Conservation (phyloP, 2,329 filamentous ascomycete genomes). For the Sphaerulina musiva region DNA sequence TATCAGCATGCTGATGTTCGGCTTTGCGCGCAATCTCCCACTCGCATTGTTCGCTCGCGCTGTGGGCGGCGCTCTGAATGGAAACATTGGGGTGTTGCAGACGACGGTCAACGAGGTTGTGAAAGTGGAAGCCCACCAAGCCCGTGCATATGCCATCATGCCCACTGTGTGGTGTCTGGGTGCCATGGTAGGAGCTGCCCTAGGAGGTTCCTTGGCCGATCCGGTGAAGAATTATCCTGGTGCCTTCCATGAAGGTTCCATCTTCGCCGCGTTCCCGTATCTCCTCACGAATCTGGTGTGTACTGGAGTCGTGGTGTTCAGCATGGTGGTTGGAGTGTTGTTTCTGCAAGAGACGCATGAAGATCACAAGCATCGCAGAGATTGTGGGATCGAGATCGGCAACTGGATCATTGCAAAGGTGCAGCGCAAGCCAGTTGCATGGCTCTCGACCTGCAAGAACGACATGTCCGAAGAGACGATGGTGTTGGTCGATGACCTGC, state of each 20-base stretch:
- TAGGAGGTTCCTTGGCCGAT: constrained; percentile 82
- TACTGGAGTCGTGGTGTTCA: constrained; percentile 66
- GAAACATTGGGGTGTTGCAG: constrained; percentile 91
- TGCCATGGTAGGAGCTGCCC: constrained; percentile 86
- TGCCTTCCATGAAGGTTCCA: constrained; percentile 62
- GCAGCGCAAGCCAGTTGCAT: constrained; percentile 20
- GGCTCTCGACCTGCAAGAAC: constrained; percentile 36
- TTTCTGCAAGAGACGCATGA: constrained; percentile 93
- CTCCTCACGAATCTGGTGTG: constrained; percentile 89
- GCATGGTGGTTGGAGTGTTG: constrained; percentile 70
- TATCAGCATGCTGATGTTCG: constrained; percentile 86
- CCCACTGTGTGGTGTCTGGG: constrained; percentile 97
- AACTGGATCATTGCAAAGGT: constrained; percentile 52
- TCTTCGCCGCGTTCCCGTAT: constrained; percentile 85
- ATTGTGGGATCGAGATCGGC: constrained; percentile 71
- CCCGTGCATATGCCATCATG: constrained; percentile 94
- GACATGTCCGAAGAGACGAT: constrained; percentile 52
- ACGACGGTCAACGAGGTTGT: constrained; percentile 93
- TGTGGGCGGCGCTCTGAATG: constrained; percentile 84
- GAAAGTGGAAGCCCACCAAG: constrained; percentile 86
- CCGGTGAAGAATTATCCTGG: constrained; percentile 76
- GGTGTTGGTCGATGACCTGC: constrained; percentile 57
- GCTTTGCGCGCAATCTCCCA: constrained; percentile 75
- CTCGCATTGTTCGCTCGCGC: constrained; percentile 82
- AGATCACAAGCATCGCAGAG: constrained; percentile 67